Evolutionary conservation across 352 stramenopile species (phyloP), one percentile per base, ranked within the genome.

Genomic region (Pythium grandisporangium): DNA sequence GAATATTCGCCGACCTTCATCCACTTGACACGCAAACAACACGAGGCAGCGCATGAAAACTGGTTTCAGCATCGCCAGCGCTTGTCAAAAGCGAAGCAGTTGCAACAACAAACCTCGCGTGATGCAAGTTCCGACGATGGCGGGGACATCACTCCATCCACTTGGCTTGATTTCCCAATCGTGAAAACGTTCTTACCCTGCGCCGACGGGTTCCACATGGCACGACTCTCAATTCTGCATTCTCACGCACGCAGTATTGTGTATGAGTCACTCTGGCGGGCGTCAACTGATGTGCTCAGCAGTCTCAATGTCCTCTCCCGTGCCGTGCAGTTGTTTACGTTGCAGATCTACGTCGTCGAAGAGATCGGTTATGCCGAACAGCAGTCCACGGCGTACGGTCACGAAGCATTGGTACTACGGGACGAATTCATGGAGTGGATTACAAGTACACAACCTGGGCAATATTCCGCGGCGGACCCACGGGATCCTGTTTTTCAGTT

Each of bases 1-100:
- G 76, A 92, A 50, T 95, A 93, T 59, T 76, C 83, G 37, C 76
- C 83, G 12, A 85, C 78, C 6, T 93, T 89, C 42, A 72, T 90
- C n/a, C 77, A 93, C 38, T 47, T 93, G 37, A 89, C 83, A 17
- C 67, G 80, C 26, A 90, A 93, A 36, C 80, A 95, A 29, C 82
- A 95, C 44, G 80, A 93, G 45, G 77, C 76, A 34, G 80, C 83
- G 8, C 80, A 90, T 48, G 74, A 93, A 44, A 92, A 93, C 23
- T 91, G 80, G 70, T 88, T 90, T 37, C 79, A 89, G 30, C 60
- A 89, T 12, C 80, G 83, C 2, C 41, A 82, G 22, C 63, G 72
- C 10, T 63, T 50, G n/a, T 89, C 76, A 3, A 87, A 88, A 32
- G 62, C 67, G 30, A 58, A 71, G 30, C 67, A 85, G 40, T 69